Conservation (phyloP, 1,284 basidiomycete genomes). For the Naganishia cerealis region DNA sequence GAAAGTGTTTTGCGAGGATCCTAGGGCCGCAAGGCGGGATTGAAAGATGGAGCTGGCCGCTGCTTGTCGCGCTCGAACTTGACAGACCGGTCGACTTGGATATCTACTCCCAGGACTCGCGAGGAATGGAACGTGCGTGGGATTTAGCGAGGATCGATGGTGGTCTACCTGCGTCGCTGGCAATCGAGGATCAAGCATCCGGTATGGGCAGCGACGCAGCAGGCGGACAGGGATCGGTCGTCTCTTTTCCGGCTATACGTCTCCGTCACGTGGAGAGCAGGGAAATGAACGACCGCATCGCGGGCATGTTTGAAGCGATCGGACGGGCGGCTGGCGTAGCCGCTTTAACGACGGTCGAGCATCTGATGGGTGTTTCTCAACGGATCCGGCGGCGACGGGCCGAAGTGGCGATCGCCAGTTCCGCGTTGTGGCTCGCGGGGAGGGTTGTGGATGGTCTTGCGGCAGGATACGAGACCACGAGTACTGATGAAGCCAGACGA, state of each 20-base stretch:
- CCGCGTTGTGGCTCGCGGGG: conserved; percentile 80
- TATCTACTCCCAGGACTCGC: conserved; percentile 44
- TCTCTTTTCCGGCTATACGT: conserved; percentile 53
- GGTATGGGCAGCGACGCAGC: conserved; percentile 38
- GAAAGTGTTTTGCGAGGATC: conserved; percentile 49
- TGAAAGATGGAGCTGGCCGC: conserved; percentile 82
- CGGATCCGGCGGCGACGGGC: conserved; percentile 42
- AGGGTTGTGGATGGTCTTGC: conserved; percentile 71
- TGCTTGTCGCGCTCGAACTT: conserved; percentile 67
- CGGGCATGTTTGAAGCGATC: conserved; percentile 69
- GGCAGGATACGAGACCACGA: conserved; percentile 49
- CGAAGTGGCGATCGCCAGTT: conserved; percentile 59
- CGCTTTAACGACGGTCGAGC: conserved; percentile 73
- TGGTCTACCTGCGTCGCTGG: conserved; percentile 10
- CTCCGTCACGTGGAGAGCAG: conserved; percentile 66
- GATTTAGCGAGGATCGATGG: conserved; percentile 41
- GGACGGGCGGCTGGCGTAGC: conserved; percentile 67
- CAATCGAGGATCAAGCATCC: conserved; percentile 4
- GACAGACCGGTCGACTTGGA: conserved; percentile 37
- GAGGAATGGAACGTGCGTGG: conserved; percentile 51
- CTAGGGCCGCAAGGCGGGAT: conserved; percentile 78
- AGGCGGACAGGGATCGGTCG: conserved; percentile 20
- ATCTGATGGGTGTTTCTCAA: conserved; percentile 68
- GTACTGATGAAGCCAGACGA: conserved; percentile 54
- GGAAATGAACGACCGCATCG: conserved; percentile 62